Conservation (phyloP, 2,329 filamentous ascomycete species). For the Colletotrichum musae region DNA sequence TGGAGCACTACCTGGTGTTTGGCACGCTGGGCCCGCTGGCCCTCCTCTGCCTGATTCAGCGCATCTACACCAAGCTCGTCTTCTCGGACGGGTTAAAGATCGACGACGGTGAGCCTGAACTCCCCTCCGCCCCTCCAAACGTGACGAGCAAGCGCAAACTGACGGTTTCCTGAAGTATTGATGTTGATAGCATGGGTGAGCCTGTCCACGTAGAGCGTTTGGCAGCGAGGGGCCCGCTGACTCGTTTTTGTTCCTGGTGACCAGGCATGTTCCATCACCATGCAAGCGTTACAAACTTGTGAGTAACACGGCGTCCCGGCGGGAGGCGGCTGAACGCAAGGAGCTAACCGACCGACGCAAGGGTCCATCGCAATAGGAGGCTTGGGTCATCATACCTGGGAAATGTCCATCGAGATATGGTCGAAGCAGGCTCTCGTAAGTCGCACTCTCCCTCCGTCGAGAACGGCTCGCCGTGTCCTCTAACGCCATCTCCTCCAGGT, state of each 20-base stretch:
- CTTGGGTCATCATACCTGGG: slow-evolving; percentile 47
- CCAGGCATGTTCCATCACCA: slow-evolving; percentile 44
- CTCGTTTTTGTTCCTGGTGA: slow-evolving; percentile 3
- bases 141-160: neutral
- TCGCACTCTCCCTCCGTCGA: neutral
- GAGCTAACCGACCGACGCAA: neutral
- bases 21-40: slow-evolving; percentile 46
- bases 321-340: too few relatives aligned
- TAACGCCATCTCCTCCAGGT: slow-evolving; percentile 35
- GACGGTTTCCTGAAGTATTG: neutral
- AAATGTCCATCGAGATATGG: slow-evolving; percentile 44
- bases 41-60: slow-evolving; percentile 45
- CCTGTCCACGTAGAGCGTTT: neutral
- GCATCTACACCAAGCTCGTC: slow-evolving; percentile 45
- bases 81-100: slow-evolving; percentile 39
- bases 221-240: neutral
- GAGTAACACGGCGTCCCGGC: neutral
- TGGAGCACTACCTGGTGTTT: slow-evolving; percentile 47
- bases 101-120: slow-evolving; percentile 39
- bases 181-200: slow-evolving; percentile 21
- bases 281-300: slow-evolving; percentile 46
- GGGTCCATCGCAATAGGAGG: slow-evolving; percentile 47
- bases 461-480: neutral
- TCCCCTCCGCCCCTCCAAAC: neutral
- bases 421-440: slow-evolving; percentile 44